These are phyloP conservation scores for Brassica hybrid DNA, from an alignment of 441 rosid genomes.

Conservation along the genomic window DNA sequence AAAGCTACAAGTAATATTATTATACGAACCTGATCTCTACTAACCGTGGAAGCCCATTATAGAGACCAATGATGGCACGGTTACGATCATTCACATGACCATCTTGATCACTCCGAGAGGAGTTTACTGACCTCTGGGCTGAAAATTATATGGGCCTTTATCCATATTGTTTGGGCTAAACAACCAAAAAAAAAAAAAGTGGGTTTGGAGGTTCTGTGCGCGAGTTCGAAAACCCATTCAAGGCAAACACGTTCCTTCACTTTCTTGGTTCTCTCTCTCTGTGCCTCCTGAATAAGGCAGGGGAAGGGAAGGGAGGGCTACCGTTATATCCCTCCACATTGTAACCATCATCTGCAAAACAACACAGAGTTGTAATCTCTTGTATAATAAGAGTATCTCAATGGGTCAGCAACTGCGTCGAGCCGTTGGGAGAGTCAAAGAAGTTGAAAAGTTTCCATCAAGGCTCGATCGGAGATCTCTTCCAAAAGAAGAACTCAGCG, in stretches of 20 bases:
- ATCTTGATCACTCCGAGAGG: neutral
- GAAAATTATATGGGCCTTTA: neutral
- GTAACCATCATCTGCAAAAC: too few species aligned
- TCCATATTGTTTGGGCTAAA: neutral
- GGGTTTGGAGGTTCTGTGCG: neutral
- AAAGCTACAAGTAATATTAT: too few species aligned
- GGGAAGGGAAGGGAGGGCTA: too few species aligned
- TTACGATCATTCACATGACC: neutral
- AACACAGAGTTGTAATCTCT: too few species aligned
- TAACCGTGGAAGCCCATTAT: too few species aligned
- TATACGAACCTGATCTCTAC: too few species aligned
- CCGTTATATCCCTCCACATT: too few species aligned
- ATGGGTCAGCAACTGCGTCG: constrained; percentile 92
- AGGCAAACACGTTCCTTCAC: constrained; percentile 33
- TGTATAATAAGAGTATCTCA: neutral
- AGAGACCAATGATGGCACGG: neutral
- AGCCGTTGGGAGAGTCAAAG: constrained; percentile 59
- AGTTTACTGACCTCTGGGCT: neutral
- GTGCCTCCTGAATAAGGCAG: constrained; percentile 14
- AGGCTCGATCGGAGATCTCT: constrained; percentile 46
- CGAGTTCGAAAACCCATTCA: constrained; percentile 14
- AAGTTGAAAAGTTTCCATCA: constrained; percentile 44
- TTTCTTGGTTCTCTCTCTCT: constrained; percentile 20
- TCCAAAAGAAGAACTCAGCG: constrained; percentile 39
- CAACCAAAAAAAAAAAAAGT: neutral